Base-by-base conservation (phyloP, 371 early-diverging fungal species). In the Umbelopsis sp. region DNA sequence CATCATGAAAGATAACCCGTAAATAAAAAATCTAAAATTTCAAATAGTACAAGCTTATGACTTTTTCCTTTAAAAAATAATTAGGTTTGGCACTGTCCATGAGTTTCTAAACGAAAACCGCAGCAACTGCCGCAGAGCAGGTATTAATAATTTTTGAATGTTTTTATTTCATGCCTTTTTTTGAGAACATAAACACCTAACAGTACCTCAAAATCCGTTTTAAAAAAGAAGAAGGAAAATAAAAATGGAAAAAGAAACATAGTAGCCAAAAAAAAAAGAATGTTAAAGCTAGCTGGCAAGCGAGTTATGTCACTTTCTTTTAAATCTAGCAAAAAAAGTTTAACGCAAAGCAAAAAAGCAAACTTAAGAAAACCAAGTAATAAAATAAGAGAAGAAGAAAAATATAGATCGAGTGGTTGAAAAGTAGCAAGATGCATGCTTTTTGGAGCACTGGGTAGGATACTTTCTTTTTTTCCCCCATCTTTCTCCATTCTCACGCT, bases 111-210 rank as follows among this genome's bases (percentile, higher is more conserved):
- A 20, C 4, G 48, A 48, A 48, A 16, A 41, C 41, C 41, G 41
- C 41, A 41, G 41, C 7, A 41, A 41, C 41, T 2, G 12, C 41
- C 41, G 41, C 10, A 38, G 12, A 41, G 41, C 41, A 1, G 41
- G 12, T 7, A 41, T 41, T 41, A 41, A 10, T 12, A 41, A 41
- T 41, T 41, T 41, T 41, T 41, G 41, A 41, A 41, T 41, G 29
- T 53, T 68, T 68, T 50, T 41, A 35, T 53, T 69, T 65, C 67
- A 38, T 67, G 44, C 35, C 62, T 48, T 41, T 66, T 29, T 65
- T 69, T 53, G 57, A 57, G 57, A 57, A 57, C 57, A 57, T 29
- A 53, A 53, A 57, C 29, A 29, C 29, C 57, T 32, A 32, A 25
- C 5, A 14, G 29, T 5, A 32, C 57, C 57, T 57, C 35, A 57